Evolutionary conservation across 2,329 filamentous ascomycete species (phyloP).

Genomic region (Celoporthe dispersa): DNA sequence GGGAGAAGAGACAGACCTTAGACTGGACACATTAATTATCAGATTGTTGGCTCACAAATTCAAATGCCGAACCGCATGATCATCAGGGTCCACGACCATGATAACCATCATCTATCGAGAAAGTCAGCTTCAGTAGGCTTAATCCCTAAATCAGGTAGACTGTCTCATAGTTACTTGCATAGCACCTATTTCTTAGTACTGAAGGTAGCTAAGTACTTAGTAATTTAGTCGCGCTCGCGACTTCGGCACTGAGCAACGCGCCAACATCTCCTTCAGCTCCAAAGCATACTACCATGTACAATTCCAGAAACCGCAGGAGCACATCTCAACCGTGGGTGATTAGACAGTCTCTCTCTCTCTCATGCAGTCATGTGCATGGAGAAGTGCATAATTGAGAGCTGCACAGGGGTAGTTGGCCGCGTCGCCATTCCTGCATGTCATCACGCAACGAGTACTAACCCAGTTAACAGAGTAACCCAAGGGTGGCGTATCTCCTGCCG

Average conservation of each 20-base stretch:
- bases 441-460: conserved; percentile 13
- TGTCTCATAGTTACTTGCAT: background rate
- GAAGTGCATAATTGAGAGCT: background rate
- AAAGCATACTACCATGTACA: too few relatives aligned
- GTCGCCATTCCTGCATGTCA: conserved; percentile 12
- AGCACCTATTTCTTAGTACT: background rate
- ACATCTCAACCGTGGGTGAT: background rate
- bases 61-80: background rate
- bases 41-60: background rate
- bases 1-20: background rate
- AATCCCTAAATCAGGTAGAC: background rate
- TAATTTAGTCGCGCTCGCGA: background rate
- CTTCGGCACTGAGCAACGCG: background rate
- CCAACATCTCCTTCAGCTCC: background rate
- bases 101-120: too few relatives aligned
- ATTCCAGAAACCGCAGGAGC: too few relatives aligned
- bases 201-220: background rate
- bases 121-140: background rate
- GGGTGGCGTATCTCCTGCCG: background rate
- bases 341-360: background rate
- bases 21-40: background rate
- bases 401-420: background rate
- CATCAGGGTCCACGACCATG: too few relatives aligned
- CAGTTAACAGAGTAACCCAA: background rate
- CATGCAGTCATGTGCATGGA: background rate